phyloP scores from a whole-genome alignment of 1,284 basidiomycete species.

The Sparassis latifolia region DNA sequence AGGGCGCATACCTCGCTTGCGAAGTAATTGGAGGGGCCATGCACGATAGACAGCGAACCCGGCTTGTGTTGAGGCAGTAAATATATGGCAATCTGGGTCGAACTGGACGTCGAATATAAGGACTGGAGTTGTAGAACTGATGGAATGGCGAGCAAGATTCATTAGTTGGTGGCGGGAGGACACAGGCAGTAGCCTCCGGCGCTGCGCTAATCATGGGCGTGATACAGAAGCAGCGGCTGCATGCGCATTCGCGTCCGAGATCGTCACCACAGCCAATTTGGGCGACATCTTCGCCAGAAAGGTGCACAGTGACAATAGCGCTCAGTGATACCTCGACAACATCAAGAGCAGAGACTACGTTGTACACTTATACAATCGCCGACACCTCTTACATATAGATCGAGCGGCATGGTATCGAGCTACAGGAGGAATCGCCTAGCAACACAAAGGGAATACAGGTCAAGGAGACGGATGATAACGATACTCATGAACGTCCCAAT shows the following conservation, averaged over 20 bases:
- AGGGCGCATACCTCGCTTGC: conserved; percentile 62
- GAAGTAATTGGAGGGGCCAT: conserved; percentile 72
- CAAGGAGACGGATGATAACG: conserved; percentile 10
- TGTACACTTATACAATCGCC: neutral
- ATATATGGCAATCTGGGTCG: conserved; percentile 72
- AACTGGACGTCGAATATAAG: conserved; percentile 76
- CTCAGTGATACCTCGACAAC: too few species aligned
- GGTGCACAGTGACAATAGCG: too few species aligned
- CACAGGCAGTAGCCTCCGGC: conserved; percentile 5
- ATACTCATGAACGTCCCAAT: neutral
- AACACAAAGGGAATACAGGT: conserved; percentile 13
- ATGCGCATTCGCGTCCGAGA: too few species aligned
- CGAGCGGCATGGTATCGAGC: conserved; percentile 3
- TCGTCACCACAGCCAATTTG: too few species aligned
- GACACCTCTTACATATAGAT: neutral
- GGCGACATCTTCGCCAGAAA: too few species aligned
- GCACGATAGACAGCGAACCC: conserved; percentile 87
- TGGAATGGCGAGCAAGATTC: conserved; percentile 86
- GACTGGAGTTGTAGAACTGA: conserved; percentile 73
- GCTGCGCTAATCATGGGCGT: too few species aligned
- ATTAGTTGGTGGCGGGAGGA: conserved; percentile 37
- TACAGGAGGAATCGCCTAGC: conserved; percentile 13
- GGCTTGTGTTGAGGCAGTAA: conserved; percentile 75
- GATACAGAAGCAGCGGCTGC: too few species aligned
- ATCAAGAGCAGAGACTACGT: neutral